Base-by-base conservation (phyloP, 192 early-diverging fungal species). In the Jimgerdemannia flammicorona region DNA sequence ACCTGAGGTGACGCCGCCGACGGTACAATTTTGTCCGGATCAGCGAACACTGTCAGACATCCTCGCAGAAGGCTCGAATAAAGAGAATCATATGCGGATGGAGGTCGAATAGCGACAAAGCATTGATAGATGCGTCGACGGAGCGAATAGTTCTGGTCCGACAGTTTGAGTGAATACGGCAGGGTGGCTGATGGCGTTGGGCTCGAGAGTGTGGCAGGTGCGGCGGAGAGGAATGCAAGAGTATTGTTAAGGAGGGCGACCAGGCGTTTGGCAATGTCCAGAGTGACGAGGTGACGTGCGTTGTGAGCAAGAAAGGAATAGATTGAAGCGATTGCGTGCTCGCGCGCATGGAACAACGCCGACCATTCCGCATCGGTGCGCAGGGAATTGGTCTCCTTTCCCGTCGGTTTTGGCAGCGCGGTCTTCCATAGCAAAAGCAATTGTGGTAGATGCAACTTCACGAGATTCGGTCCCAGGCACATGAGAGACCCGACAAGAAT, bases 391-490 rank as follows among this genome's bases (percentile, higher is more conserved):
- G 83, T 79, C 70, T 95, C 94, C 78, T 94, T 95, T 63, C 87
- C 81, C 10, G 85, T 81, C 20, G 85, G 79, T 70, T 95, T 96
- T 41, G 93, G 90, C 39, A 97, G 90, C 0, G 91, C 90, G 8
- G 74, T 87, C 74, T 93, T 94, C 95, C 95, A 97, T 7, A 95
- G 84, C 2, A 93, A 73, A 3, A 95, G 74, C 19, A 95, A 79
- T 72, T 95, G 92, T 4, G 93, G 87, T 3, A 93, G 72, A 75
- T 97, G 92, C 63, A 95, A 87, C 54, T 86, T 88, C 44, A 94
- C 92, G 77, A 97, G 91, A 64, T 94, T 89, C 4, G 93, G 91
- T 0, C 95, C 95, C 4, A 97, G 80, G 43, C 84, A 84, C 89
- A 94, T 91, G 29, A 97, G 75, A 0, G 90, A 83, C 3, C 90